Base-by-base conservation (phyloP, 2,329 filamentous ascomycete species). In the Davidsoniella australis region DNA sequence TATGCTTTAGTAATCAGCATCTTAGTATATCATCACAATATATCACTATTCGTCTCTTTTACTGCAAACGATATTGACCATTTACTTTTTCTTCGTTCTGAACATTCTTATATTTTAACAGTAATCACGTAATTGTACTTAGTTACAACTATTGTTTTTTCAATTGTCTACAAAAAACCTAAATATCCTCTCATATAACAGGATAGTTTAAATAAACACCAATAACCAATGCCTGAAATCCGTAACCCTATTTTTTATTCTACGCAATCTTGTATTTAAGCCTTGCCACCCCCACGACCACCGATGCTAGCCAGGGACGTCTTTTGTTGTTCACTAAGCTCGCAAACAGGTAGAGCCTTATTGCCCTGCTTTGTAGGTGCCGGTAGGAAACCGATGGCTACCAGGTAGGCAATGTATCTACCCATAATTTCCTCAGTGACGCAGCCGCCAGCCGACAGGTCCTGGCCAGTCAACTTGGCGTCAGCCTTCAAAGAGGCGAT, bases 341-440 rank as follows among this genome's bases (percentile, higher is more conserved):
- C 77, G n/a, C 50, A 45, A 39, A 43, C 56, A 1, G 74, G 74
- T 47, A 78, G 57, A 10, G 56, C 48, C 57, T 61, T 62, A 48
- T 54, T 56, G 2, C 62, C 64, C 26, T 54, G 46, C 8, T 54
- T 57, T 9, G 53, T 42, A 1, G 71, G 70, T 36, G 59, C 56
- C 3, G 68, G 67, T 61, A 82, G 66, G 63, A 81, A 81, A 0
- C 74, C 73, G 51, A 75, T 66, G 42, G 67, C 68, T 4, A 74
- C 68, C 45, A 82, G 62, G 57, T 78, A 82, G 20, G 71, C 69
- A 41, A 79, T 60, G 57, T 81, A 82, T 8, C 69, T 60, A 4
- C 76, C 77, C 20, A 80, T 70, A 26, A 69, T 69, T 50, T 77
- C 71, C 47, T 70, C 65, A 5, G 68, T 74, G 6, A 81, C 74